Conservation (phyloP, 2,329 filamentous ascomycete species). For the Ophiostoma australiae region DNA sequence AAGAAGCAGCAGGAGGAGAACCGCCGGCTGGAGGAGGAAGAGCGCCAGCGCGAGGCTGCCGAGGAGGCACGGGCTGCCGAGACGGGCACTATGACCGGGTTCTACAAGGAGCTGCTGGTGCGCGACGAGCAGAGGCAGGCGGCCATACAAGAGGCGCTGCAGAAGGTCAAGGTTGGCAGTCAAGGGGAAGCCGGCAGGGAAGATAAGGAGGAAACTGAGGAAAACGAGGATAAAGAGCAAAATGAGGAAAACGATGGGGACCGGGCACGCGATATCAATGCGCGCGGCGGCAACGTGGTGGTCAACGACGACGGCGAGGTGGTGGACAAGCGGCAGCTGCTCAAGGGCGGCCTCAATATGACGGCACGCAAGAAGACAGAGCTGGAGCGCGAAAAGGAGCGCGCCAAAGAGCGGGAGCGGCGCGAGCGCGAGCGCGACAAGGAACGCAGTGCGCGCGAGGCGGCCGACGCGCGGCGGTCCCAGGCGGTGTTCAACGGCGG, state of each 20-base stretch:
- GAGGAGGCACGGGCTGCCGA: slow-evolving; percentile 60
- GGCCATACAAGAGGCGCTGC: slow-evolving; percentile 62
- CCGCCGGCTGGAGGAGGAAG: slow-evolving; percentile 63
- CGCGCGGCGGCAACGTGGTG: slow-evolving; percentile 56
- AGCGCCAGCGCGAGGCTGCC: slow-evolving; percentile 59
- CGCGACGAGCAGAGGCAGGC: slow-evolving; percentile 65
- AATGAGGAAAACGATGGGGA: slow-evolving; percentile 42
- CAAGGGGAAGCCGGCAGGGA: slow-evolving; percentile 32
- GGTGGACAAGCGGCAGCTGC: slow-evolving; percentile 75
- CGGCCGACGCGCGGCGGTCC: slow-evolving; percentile 28
- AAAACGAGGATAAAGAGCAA: slow-evolving; percentile 41
- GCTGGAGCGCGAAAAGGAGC: slow-evolving; percentile 28
- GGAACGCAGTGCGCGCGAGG: not conserved
- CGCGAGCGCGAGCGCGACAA: slow-evolving; percentile 1
- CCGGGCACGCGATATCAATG: slow-evolving; percentile 61
- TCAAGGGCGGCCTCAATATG: slow-evolving; percentile 71
- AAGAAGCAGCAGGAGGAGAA: slow-evolving; percentile 77
- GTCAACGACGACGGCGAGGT: slow-evolving; percentile 80
- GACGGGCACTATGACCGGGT: slow-evolving; percentile 60
- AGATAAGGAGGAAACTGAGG: slow-evolving; percentile 39
- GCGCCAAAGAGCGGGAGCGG: slow-evolving; percentile 8
- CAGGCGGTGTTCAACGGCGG: slow-evolving; percentile 41
- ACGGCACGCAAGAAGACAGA: slow-evolving; percentile 56
- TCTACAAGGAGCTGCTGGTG: slow-evolving; percentile 70
- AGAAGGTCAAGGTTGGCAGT: slow-evolving; percentile 25